These are phyloP conservation scores for Aspergillus ochraceus DNA, from an alignment of 2,329 filamentous ascomycete species.

Conservation along the genomic window DNA sequence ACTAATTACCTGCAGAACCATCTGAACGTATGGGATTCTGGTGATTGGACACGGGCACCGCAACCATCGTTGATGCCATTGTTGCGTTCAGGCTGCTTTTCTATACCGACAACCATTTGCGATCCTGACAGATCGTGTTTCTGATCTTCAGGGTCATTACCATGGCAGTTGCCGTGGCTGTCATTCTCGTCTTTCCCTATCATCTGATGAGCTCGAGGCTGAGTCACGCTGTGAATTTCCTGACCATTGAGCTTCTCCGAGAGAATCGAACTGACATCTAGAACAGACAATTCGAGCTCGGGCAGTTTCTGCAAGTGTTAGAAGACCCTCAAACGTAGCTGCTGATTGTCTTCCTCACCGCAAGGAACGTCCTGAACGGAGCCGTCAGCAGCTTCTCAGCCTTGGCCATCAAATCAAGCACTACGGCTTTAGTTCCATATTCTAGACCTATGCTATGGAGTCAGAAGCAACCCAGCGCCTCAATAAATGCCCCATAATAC, in stretches of 20 bases:
- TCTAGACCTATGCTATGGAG: too few relatives aligned
- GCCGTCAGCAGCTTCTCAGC: conserved; percentile 45
- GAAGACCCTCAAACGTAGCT: conserved; percentile 47
- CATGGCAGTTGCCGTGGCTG: conserved; percentile 37
- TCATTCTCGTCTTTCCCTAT: conserved; percentile 42
- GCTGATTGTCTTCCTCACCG: conserved; percentile 35
- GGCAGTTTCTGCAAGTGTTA: conserved; percentile 49
- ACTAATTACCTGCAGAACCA: conserved; percentile 49
- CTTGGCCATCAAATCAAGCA: conserved; percentile 41
- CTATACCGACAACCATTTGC: conserved; percentile 42
- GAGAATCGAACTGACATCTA: conserved; percentile 53
- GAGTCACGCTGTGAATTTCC: conserved; percentile 38
- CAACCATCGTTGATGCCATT: conserved; percentile 55
- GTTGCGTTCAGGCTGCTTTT: conserved; percentile 58
- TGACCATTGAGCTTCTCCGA: conserved; percentile 42
- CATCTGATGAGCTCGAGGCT: conserved; percentile 43
- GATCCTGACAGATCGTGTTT: conserved; percentile 53
- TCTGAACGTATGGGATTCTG: conserved; percentile 60
- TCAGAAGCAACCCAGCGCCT: too few relatives aligned
- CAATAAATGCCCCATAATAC: too few relatives aligned
- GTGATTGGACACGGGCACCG: conserved; percentile 60
- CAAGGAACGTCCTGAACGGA: conserved; percentile 43
- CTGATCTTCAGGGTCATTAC: conserved; percentile 48
- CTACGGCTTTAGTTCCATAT: conserved; percentile 39
- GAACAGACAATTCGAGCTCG: conserved; percentile 51